These are phyloP conservation scores for Rostrohypoxylon terebratum DNA, from an alignment of 495 filamentous ascomycete genomes.

Conservation along the genomic window DNA sequence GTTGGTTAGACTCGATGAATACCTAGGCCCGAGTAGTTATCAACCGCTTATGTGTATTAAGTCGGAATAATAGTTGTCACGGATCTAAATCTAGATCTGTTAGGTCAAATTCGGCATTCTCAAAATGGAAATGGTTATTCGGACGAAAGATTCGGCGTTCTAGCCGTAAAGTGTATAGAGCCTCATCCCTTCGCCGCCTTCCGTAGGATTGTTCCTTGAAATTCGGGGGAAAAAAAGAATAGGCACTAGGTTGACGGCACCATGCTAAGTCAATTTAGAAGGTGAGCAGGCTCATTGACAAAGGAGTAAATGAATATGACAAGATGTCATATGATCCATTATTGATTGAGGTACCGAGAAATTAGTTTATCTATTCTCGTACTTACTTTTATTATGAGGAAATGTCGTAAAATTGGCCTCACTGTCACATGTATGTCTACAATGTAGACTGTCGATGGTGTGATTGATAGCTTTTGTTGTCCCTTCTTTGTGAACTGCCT, in stretches of 20 bases:
- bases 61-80: not conserved
- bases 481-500: constrained; percentile 24
- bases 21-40: not conserved
- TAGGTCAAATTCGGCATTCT: not conserved
- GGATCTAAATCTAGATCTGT: not conserved
- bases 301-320: constrained; percentile 25
- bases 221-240: constrained; percentile 5
- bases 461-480: not conserved
- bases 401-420: not conserved
- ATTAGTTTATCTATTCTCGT: not conserved
- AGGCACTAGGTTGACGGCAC: not conserved
- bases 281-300: constrained; percentile 16
- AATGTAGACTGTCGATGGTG: not conserved
- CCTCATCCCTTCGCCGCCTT: constrained; percentile 7
- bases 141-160: constrained; percentile 8
- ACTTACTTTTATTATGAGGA: constrained; percentile 4
- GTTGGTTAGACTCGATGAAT: constrained; percentile 5
- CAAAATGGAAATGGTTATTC: constrained; percentile 23
- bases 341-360: constrained; percentile 12
- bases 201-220: constrained; percentile 19
- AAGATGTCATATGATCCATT: constrained; percentile 4
- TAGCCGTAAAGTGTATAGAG: not conserved
- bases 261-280: constrained; percentile 20
- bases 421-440: not conserved
- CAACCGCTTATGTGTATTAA: not conserved